Conservation (phyloP, 1,284 basidiomycete species). For the Cutaneotrichosporon curvatum region DNA sequence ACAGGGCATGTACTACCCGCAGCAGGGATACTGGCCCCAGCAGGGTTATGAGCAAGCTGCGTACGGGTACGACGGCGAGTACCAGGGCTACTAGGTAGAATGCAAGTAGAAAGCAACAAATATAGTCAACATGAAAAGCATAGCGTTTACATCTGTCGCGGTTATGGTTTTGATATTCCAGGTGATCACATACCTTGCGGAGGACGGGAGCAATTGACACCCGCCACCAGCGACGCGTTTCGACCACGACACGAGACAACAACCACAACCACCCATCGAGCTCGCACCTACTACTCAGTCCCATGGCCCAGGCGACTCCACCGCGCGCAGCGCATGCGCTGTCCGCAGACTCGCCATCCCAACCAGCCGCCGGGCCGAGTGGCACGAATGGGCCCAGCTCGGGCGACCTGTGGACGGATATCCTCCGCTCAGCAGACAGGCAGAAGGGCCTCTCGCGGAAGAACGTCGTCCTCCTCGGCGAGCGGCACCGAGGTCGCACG, state of each 20-base stretch:
- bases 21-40: conserved; percentile 14
- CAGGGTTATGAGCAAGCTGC: conserved; percentile 8
- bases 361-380: background rate
- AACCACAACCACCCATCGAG: too few species aligned
- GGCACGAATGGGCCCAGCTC: background rate
- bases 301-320: too few species aligned
- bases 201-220: too few species aligned
- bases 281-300: too few species aligned
- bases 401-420: conserved; percentile 76
- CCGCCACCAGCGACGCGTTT: too few species aligned
- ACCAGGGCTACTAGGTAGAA: conserved; percentile 13
- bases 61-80: conserved; percentile 24
- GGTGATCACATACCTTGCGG: too few species aligned
- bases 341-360: background rate
- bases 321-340: too few species aligned
- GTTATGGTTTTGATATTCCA: too few species aligned
- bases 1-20: conserved; percentile 11
- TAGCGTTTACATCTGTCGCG: background rate
- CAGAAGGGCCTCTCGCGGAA: conserved; percentile 65
- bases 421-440: conserved; percentile 76
- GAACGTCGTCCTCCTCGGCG: conserved; percentile 65
- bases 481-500: conserved; percentile 49
- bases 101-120: background rate
- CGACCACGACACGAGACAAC: too few species aligned
- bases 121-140: conserved; percentile 3